A percentile compares a stretch with the other conserved stretches of the same genome.
Evolutionary conservation across 148 eudicot genomes (phyloP).

Genomic region (Amaranthus hypochondriacus): DNA sequence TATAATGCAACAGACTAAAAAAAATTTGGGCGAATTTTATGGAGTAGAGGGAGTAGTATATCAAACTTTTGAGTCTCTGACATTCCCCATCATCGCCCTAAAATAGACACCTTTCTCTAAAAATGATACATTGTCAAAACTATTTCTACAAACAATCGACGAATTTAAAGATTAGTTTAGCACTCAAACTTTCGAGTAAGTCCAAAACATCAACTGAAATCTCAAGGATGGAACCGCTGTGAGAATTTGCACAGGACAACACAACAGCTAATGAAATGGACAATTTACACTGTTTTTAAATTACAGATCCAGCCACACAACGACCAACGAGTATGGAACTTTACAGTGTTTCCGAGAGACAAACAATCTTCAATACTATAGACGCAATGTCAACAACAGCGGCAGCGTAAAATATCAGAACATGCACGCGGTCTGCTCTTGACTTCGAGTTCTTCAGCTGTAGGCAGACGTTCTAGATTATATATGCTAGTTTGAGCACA

Average conservation of each 20-base stretch:
- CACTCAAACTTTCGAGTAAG: no score
- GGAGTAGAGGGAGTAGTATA: no score
- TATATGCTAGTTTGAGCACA: constrained; percentile 45
- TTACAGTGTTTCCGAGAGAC: constrained; percentile 13
- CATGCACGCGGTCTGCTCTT: constrained; percentile 62
- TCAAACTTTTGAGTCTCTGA: no score
- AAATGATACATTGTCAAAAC: no score
- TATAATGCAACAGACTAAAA: no score
- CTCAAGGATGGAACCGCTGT: no score
- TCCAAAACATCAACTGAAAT: no score
- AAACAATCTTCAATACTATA: not conserved
- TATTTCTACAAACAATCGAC: no score
- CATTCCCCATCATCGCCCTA: no score
- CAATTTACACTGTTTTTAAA: not conserved
- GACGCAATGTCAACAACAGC: constrained; percentile 43
- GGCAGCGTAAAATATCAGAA: constrained; percentile 57
- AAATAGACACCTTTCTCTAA: no score
- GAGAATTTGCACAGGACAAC: not conserved
- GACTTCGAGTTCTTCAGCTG: constrained; percentile 68
- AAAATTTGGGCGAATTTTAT: no score
- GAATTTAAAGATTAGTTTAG: no score
- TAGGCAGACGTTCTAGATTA: constrained; percentile 65
- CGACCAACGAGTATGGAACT: constrained; percentile 4
- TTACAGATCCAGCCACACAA: not conserved
- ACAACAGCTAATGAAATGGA: not conserved